Conservation (phyloP, 1,284 basidiomycete genomes). For the Xanthoconium separans region DNA sequence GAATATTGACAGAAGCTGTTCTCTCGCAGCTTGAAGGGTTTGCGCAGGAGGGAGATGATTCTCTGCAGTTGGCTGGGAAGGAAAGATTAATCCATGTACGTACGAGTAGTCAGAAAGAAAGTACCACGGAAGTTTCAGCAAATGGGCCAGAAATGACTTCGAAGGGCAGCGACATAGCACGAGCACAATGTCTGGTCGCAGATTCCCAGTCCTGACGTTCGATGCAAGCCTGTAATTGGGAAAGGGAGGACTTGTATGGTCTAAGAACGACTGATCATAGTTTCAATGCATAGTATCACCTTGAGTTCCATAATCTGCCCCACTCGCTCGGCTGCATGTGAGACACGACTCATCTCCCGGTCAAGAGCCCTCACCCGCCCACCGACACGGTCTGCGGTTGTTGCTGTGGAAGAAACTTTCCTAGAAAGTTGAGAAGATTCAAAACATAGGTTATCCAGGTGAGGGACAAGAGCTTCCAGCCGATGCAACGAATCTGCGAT, state of each 20-base stretch:
- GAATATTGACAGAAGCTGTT: constrained; percentile 78
- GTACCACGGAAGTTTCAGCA: constrained; percentile 84
- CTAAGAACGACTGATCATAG: constrained; percentile 9
- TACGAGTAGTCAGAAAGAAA: constrained; percentile 14
- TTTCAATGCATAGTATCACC: constrained; percentile 40
- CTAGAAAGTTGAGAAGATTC: constrained; percentile 60
- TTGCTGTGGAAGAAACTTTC: constrained; percentile 68
- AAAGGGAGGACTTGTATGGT: constrained; percentile 67
- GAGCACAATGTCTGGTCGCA: constrained; percentile 85
- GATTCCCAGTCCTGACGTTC: constrained; percentile 93
- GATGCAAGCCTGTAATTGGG: constrained; percentile 75
- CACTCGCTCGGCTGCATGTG: constrained; percentile 83
- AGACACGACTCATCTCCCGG: constrained; percentile 86
- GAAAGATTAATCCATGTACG: constrained; percentile 5
- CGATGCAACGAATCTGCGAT: constrained; percentile 65
- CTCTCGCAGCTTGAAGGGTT: constrained; percentile 75
- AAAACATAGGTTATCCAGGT: constrained; percentile 58
- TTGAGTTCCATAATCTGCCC: constrained; percentile 89
- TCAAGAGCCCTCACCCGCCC: constrained; percentile 86
- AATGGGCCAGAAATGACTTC: constrained; percentile 83
- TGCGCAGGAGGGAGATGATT: constrained; percentile 84
- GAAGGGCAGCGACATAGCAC: constrained; percentile 82
- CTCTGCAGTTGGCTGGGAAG: constrained; percentile 79
- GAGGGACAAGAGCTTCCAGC: constrained; percentile 62
- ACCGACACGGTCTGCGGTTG: constrained; percentile 88